A percentile compares a stretch with the other conserved stretches of the same genome.
These are phyloP conservation scores for Monilinia aucupariae DNA, from an alignment of 2,329 filamentous ascomycete species.

Conservation along the genomic window DNA sequence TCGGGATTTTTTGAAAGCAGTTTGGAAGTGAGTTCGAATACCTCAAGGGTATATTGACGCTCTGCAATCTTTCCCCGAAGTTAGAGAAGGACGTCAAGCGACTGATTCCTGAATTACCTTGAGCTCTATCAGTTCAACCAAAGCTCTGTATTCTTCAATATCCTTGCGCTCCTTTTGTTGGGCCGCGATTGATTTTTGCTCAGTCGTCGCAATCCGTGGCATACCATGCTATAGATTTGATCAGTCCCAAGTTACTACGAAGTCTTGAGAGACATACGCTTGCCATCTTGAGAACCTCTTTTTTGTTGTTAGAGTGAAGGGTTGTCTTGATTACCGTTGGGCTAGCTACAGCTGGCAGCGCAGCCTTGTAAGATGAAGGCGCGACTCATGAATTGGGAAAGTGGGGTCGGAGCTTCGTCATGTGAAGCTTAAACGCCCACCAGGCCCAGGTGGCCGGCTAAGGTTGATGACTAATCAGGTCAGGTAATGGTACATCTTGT, in stretches of 20 bases:
- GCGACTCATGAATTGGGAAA: slow-evolving; percentile 21
- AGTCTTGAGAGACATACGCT: slow-evolving; percentile 33
- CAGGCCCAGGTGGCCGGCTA: too few relatives aligned
- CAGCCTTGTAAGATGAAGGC: slow-evolving; percentile 7
- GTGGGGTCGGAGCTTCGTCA: slow-evolving; percentile 20
- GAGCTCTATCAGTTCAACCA: slow-evolving; percentile 63
- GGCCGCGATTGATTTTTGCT: slow-evolving; percentile 62
- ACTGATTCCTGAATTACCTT: slow-evolving; percentile 45
- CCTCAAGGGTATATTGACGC: slow-evolving; percentile 41
- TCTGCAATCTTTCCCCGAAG: slow-evolving; percentile 28
- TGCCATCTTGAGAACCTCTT: slow-evolving; percentile 32
- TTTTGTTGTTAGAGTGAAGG: not conserved
- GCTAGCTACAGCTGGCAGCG: not conserved
- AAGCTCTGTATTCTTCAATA: slow-evolving; percentile 67
- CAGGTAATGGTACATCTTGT: not conserved
- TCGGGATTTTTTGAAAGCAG: slow-evolving; percentile 75
- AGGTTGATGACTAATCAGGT: too few relatives aligned
- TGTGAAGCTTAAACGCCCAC: too few relatives aligned
- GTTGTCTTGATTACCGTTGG: not conserved
- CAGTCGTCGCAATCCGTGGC: slow-evolving; percentile 57
- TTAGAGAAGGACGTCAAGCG: slow-evolving; percentile 19
- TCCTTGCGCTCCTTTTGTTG: slow-evolving; percentile 65
- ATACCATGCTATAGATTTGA: slow-evolving; percentile 66
- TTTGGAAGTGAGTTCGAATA: slow-evolving; percentile 64
- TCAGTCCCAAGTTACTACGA: slow-evolving; percentile 25